Percentiles rank a stretch among this genome's conserved stretches.
Conservation (phyloP, 2,329 filamentous ascomycete genomes). For the Monilinia laxa region DNA sequence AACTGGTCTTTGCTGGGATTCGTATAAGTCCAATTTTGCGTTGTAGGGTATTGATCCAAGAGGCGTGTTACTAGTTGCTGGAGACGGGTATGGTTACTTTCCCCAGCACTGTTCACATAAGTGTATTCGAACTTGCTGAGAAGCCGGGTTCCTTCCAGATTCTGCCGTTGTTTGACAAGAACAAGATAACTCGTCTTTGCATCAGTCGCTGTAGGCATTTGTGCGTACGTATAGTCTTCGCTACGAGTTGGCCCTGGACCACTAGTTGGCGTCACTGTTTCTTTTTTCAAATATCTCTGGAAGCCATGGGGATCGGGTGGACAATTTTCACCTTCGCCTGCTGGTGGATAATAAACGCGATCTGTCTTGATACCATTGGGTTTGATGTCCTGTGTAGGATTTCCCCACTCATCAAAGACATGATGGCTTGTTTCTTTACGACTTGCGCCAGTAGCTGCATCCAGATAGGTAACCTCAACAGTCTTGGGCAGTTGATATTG, state of each 20-base stretch:
- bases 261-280: constrained; percentile 12
- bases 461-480: constrained; percentile 10
- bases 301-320: constrained; percentile 19
- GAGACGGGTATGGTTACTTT: constrained; percentile 15
- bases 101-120: constrained; percentile 10
- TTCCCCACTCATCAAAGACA: constrained; percentile 20
- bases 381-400: constrained; percentile 9
- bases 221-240: constrained; percentile 12
- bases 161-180: neutral
- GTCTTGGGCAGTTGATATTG: constrained; percentile 19
- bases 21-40: constrained; percentile 11
- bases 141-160: neutral
- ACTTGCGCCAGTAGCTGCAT: neutral
- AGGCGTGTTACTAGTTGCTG: constrained; percentile 11
- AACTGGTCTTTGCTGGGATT: neutral
- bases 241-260: neutral
- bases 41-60: constrained; percentile 2
- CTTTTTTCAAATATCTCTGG: constrained; percentile 13
- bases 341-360: constrained; percentile 14
- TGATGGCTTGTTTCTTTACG: constrained; percentile 12
- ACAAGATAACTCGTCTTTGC: constrained; percentile 12
- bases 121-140: constrained; percentile 3
- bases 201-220: constrained; percentile 12
- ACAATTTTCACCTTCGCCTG: constrained; percentile 9
- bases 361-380: constrained; percentile 9